Conservation (phyloP, 306 rosid genomes). For the Fragaria vesca region DNA sequence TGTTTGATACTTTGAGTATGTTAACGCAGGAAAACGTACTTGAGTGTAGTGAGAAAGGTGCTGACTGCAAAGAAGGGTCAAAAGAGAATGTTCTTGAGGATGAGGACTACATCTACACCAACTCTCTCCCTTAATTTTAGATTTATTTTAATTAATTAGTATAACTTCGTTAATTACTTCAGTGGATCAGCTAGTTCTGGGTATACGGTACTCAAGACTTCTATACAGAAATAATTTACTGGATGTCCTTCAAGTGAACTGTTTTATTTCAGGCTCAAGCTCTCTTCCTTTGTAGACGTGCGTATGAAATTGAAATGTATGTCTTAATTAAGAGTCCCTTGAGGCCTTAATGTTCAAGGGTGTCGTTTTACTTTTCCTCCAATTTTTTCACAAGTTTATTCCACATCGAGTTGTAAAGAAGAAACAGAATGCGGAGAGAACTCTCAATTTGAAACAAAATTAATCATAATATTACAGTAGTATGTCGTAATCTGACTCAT, state of each 20-base stretch:
- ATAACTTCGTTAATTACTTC: neutral
- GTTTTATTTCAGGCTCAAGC: neutral
- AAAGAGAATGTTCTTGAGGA: conserved; percentile 42
- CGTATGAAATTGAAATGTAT: neutral
- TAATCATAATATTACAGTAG: too few species aligned
- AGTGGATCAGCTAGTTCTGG: neutral
- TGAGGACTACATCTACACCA: conserved; percentile 66
- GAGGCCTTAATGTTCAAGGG: neutral
- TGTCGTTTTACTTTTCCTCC: neutral
- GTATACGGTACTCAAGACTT: neutral
- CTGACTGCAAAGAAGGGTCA: conserved; percentile 39
- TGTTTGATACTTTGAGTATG: neutral
- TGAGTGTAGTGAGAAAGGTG: conserved; percentile 31
- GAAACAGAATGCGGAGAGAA: too few species aligned
- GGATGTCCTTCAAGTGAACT: neutral
- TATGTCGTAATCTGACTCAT: too few species aligned
- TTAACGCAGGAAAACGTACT: conserved; percentile 36
- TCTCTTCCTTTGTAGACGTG: neutral
- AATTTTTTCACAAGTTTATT: too few species aligned
- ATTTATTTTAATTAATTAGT: neutral
- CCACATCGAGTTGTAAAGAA: too few species aligned
- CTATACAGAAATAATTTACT: neutral
- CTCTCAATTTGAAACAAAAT: too few species aligned
- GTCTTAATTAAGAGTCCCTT: neutral
- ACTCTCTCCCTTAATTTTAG: conserved; percentile 48